Base-by-base conservation (phyloP, 768 basidiomycete species). In the Pisolithus tinctorius region DNA sequence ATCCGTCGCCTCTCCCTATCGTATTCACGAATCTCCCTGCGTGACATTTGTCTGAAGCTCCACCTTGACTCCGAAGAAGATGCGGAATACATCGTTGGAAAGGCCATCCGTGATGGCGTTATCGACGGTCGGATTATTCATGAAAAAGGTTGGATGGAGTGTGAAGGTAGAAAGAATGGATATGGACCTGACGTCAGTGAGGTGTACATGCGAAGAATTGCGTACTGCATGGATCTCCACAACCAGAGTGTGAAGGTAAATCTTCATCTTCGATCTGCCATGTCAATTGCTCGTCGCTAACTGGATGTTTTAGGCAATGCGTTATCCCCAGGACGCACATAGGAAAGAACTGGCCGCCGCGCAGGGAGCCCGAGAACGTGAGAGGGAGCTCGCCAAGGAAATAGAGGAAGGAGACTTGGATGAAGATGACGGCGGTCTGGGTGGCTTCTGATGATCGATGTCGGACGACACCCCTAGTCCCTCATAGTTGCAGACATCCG, bases 21-120 rank as follows among this genome's bases (percentile, higher is more conserved):
- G 14, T 98, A 98, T 73, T 90, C 92, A 3, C 86, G 92, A 41
- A 99, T 99, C 65, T 92, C 91, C 9, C 79, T 99, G 25, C 83
- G 88, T 31, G 93, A 97, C 60, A 92, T 98, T 57, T 93, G 92
- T 62, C 77, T 92, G 53, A 97, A 99, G 72, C 83, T 96, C 29
- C 83, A 93, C 58, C 79, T 98, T 37, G 94, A 97, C 69, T 90
- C 88, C 23, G 95, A 97, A 64, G 95, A 97, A 68, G 95, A 98
- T 60, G 94, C 94, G 1, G 95, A 97, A 69, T 97, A 97, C 69
- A 93, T 97, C 51, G 95, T 96, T 3, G 93, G 93, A 37, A 98
- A 97, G 70, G 94, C 95, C 8, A 95, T 97, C 65, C 79, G 95
- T 23, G 95, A 97, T 67, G 94, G 92, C 14, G 93, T 98, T 45